Evolutionary conservation across 1,284 basidiomycete species (phyloP), one percentile per base, ranked within the genome.

Genomic region (Tremellales sp.): DNA sequence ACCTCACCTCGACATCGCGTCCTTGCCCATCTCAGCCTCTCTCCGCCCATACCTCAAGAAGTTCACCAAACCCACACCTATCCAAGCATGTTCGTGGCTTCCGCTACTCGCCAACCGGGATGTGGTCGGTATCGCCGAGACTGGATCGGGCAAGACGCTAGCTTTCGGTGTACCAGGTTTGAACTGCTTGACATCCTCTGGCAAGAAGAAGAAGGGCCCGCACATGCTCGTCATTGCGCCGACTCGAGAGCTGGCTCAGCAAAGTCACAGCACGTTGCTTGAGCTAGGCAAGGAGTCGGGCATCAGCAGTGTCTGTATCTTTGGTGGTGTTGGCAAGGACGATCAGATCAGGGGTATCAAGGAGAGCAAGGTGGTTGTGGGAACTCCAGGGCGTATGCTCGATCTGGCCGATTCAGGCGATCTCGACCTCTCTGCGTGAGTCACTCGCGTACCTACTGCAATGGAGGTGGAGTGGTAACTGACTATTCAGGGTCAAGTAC

Each of bases 91-190:
- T 64, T 85, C 92, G 27, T 99, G 94, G 94, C 91, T 92, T 3
- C 84, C 89, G 17, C 81, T 89, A 5, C 76, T 97, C 25, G 79
- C 81, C 45, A 87, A 89, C 3, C 80, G 81, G 24, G 92, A 97
- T 70, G 88, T 96, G 0, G 86, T 99, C 29, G 94, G 94, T 52
- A 92, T 99, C 56, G 94, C 96, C 13, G 93, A 98, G 78, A 99
- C 94, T 2, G 96, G 93, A 61, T 90, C 83, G 58, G 96, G 94
- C 8, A 99, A 99, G 78, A 99, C 94, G 0, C 81, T 97, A 15
- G 89, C 92, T 0, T 99, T 99, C 67, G 94, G 92, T 43, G 83
- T 98, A 29, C 94, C 94, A 13, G 73, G 68, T 31, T 37, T 73
- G 77, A 84, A 48, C 82, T 80, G 90, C 22, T 77, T 90, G 40